Evolutionary conservation across 2,329 filamentous ascomycete species (phyloP).

Genomic region (Fusarium miscanthi): DNA sequence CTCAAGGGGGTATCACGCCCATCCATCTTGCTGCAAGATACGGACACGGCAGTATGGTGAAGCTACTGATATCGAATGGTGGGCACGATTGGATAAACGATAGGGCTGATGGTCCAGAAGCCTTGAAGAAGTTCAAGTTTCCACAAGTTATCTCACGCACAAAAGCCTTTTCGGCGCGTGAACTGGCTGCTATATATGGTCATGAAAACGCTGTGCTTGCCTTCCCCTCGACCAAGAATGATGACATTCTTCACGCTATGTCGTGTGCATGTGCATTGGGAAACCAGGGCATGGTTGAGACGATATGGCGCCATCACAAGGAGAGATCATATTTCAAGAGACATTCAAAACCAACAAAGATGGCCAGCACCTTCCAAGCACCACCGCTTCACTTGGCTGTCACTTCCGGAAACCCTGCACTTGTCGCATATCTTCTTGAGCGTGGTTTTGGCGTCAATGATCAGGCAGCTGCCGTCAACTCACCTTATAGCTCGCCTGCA

Average conservation of each 20-base stretch:
- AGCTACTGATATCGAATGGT: not conserved
- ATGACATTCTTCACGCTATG: not conserved
- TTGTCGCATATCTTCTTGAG: not conserved
- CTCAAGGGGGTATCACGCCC: not conserved
- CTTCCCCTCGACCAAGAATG: not conserved
- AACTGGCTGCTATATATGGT: not conserved
- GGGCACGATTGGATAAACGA: not conserved
- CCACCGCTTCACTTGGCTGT: not conserved
- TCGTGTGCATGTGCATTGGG: not conserved
- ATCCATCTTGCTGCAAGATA: not conserved
- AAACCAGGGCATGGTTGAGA: not conserved
- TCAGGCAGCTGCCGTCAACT: rapidly evolving
- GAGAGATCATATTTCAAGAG: not conserved
- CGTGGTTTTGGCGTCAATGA: not conserved
- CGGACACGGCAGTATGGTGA: not conserved
- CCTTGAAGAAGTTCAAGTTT: not conserved
- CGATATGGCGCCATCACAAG: not conserved
- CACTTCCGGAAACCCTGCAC: rapidly evolving
- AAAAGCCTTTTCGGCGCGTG: not conserved
- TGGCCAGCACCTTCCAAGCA: not conserved
- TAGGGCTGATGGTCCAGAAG: not conserved
- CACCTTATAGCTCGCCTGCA: not conserved
- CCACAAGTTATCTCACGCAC: not conserved
- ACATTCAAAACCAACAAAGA: not conserved
- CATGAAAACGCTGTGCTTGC: not conserved